A percentile compares a stretch with the other conserved stretches of the same genome.
phyloP scores from a whole-genome alignment of 2,329 filamentous ascomycete genomes.

The Ophiocordyceps polyrhachis-furcata region DNA sequence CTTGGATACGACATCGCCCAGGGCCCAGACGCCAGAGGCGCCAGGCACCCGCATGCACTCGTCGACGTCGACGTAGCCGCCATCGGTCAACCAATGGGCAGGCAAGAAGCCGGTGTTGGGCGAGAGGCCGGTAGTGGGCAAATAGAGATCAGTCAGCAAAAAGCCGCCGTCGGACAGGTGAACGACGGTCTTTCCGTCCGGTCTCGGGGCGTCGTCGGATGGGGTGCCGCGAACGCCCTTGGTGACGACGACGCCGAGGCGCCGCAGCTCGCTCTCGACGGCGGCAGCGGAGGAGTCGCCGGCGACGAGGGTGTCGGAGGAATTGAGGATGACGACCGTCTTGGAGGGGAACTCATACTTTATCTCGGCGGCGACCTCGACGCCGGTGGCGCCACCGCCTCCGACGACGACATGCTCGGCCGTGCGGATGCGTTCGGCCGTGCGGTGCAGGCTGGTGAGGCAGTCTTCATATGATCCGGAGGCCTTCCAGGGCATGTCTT shows the following conservation, averaged over 20 bases:
- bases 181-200: constrained; percentile 29
- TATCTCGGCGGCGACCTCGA: constrained; percentile 36
- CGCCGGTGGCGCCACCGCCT: constrained; percentile 35
- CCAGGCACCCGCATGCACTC: constrained; percentile 28
- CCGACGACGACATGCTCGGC: constrained; percentile 36
- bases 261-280: constrained; percentile 29
- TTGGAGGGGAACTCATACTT: constrained; percentile 30
- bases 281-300: constrained; percentile 23
- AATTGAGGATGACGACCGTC: constrained; percentile 28
- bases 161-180: constrained; percentile 25
- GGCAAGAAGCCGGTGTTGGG: constrained; percentile 37
- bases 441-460: constrained; percentile 19
- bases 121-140: constrained; percentile 34
- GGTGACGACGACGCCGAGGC: constrained; percentile 30
- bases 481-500: constrained; percentile 33
- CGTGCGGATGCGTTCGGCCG: constrained; percentile 20
- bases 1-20: constrained; percentile 32
- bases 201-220: constrained; percentile 8
- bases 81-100: constrained; percentile 21
- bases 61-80: constrained; percentile 28
- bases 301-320: constrained; percentile 20
- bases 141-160: constrained; percentile 33
- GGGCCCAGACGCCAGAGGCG: constrained; percentile 29
- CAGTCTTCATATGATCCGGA: constrained; percentile 26
- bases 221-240: constrained; percentile 21